These are phyloP conservation scores for Lumnitzera littorea DNA, from an alignment of 345 rosid species.

Conservation along the genomic window DNA sequence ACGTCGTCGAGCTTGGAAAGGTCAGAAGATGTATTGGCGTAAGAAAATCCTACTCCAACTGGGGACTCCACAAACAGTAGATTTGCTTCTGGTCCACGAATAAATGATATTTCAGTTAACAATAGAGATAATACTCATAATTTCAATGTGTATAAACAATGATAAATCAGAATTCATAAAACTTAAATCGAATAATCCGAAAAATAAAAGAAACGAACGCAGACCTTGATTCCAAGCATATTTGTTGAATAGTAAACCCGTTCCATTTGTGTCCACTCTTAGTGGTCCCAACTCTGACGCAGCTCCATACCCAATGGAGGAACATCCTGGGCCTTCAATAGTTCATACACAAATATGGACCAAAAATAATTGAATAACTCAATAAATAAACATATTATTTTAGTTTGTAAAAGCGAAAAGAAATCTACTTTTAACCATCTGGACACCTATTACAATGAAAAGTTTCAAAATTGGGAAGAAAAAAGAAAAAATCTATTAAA, in stretches of 20 bases:
- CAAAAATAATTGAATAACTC: no score
- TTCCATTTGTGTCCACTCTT: constrained; percentile 38
- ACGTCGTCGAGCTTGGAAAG: constrained; percentile 35
- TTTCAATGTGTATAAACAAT: neutral
- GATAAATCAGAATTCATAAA: neutral
- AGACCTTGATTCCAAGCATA: constrained; percentile 56
- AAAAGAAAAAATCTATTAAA: no score
- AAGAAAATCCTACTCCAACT: constrained; percentile 64
- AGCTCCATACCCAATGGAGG: constrained; percentile 63
- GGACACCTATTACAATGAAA: no score
- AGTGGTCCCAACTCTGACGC: constrained; percentile 58
- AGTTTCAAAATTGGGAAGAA: no score
- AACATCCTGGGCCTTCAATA: constrained; percentile 57
- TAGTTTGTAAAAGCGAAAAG: neutral
- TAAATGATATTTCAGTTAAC: neutral
- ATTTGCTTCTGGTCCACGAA: constrained; percentile 34
- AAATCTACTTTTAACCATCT: no score
- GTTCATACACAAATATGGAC: no score
- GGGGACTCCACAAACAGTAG: constrained; percentile 64
- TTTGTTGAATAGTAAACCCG: constrained; percentile 32
- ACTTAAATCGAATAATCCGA: neutral
- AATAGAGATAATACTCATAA: neutral
- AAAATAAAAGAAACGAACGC: neutral
- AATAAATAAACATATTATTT: no score
- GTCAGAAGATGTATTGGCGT: constrained; percentile 55